phyloP scores from a whole-genome alignment of 805 yeast genomes.

The Yamadazyma tumulicola region DNA sequence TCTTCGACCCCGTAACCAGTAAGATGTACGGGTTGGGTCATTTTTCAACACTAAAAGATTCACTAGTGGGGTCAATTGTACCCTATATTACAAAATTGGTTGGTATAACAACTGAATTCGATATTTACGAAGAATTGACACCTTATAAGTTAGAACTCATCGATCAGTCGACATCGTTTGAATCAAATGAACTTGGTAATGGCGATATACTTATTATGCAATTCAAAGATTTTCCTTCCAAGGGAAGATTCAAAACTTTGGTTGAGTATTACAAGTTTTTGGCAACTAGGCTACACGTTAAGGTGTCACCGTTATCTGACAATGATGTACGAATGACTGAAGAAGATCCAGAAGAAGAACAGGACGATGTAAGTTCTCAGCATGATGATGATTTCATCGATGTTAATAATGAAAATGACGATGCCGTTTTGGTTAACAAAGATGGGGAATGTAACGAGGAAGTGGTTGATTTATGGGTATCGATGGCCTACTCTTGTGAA shows the following conservation, averaged over 20 bases:
- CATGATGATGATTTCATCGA: slow-evolving; percentile 19
- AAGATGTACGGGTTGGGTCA: slow-evolving; percentile 66
- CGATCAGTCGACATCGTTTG: slow-evolving; percentile 40
- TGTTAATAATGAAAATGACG: slow-evolving; percentile 23
- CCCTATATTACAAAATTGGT: slow-evolving; percentile 41
- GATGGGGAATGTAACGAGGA: slow-evolving; percentile 13
- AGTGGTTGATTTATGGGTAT: slow-evolving; percentile 63
- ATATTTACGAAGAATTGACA: slow-evolving; percentile 59
- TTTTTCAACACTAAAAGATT: slow-evolving; percentile 47
- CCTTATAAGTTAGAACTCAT: slow-evolving; percentile 48
- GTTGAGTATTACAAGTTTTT: slow-evolving; percentile 52
- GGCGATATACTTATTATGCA: slow-evolving; percentile 63
- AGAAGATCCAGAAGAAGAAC: slow-evolving; percentile 48
- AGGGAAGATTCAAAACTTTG: slow-evolving; percentile 22
- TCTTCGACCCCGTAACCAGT: slow-evolving; percentile 57
- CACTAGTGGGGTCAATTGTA: slow-evolving; percentile 37
- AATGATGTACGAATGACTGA: slow-evolving; percentile 42
- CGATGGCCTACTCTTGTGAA: slow-evolving; percentile 54
- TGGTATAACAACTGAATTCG: slow-evolving; percentile 35
- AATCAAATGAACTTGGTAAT: slow-evolving; percentile 54
- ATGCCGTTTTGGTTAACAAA: slow-evolving; percentile 33
- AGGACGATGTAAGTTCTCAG: slow-evolving; percentile 18
- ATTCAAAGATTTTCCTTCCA: slow-evolving; percentile 8
- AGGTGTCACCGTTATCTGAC: slow-evolving; percentile 27
- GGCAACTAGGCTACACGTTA: slow-evolving; percentile 58